Evolutionary conservation across 257 asterid genomes (phyloP).

Genomic region (Forsythia viridissima): DNA sequence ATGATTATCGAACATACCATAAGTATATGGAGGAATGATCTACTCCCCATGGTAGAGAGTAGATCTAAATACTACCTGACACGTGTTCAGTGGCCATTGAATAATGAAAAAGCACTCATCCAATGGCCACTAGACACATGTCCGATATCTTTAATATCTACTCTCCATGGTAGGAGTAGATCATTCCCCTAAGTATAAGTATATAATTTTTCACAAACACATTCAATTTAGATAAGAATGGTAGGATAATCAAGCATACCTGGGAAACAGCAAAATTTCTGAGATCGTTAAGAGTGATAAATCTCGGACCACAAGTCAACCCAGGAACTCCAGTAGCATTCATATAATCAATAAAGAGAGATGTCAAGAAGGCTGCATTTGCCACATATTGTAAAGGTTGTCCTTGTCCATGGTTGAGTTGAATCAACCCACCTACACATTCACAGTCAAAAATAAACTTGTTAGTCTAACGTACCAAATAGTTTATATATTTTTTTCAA

Average conservation of each 20-base stretch:
- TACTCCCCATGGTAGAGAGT: no score
- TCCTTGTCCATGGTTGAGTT: slow-evolving; percentile 55
- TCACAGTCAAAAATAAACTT: neutral
- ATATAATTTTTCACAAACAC: no score
- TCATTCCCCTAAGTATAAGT: no score
- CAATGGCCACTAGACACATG: no score
- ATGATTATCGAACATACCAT: no score
- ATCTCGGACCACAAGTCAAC: slow-evolving; percentile 65
- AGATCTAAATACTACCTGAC: no score
- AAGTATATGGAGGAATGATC: no score
- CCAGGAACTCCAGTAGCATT: slow-evolving; percentile 71
- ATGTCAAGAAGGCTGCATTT: slow-evolving; percentile 84
- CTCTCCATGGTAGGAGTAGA: no score
- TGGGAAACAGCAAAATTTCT: slow-evolving; percentile 70
- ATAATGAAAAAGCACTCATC: no score
- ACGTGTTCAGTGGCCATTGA: no score
- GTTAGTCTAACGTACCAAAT: neutral
- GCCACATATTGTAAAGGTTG: slow-evolving; percentile 74
- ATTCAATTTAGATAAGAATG: neutral
- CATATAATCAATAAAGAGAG: slow-evolving; percentile 83
- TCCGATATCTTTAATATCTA: no score
- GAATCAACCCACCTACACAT: slow-evolving; percentile 68
- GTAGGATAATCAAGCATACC: slow-evolving; percentile 35
- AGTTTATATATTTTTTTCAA: neutral
- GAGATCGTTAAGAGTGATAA: slow-evolving; percentile 37